Evolutionary conservation across 805 yeast genomes (phyloP).

Genomic region (Starmerella davenportii): DNA sequence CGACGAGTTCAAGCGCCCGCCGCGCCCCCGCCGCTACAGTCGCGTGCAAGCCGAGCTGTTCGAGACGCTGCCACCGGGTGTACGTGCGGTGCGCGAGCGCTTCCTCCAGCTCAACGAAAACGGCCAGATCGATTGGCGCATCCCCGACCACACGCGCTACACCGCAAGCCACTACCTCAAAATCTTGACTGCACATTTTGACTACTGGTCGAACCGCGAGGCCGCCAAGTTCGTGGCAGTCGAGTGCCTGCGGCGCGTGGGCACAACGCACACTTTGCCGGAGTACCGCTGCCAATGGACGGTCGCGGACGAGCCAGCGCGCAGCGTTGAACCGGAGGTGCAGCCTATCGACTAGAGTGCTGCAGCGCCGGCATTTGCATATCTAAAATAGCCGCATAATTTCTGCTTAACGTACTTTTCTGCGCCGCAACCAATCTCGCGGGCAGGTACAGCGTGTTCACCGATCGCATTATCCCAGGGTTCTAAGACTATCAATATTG

Average conservation of each 20-base stretch:
- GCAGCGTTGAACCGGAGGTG: no score
- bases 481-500: no score
- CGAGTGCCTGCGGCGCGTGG: conserved; percentile 22
- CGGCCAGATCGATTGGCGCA: conserved; percentile 70
- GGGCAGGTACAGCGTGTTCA: no score
- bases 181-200: conserved; percentile 74
- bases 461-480: no score
- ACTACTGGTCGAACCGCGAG: conserved; percentile 74
- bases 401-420: background rate
- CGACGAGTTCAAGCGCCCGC: background rate
- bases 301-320: background rate
- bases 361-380: no score
- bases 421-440: background rate
- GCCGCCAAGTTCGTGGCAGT: conserved; percentile 43
- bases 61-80: conserved; percentile 1
- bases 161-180: conserved; percentile 65
- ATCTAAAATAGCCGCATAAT: no score
- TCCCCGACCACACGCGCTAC: conserved; percentile 33
- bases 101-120: conserved; percentile 36
- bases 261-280: conserved; percentile 17
- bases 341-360: no score
- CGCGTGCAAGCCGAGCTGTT: background rate
- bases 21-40: background rate
- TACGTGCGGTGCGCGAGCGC: conserved; percentile 14
- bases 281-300: conserved; percentile 12